These are phyloP conservation scores for Rhodomyrtus psidioides DNA, from an alignment of 441 rosid genomes.

Conservation along the genomic window DNA sequence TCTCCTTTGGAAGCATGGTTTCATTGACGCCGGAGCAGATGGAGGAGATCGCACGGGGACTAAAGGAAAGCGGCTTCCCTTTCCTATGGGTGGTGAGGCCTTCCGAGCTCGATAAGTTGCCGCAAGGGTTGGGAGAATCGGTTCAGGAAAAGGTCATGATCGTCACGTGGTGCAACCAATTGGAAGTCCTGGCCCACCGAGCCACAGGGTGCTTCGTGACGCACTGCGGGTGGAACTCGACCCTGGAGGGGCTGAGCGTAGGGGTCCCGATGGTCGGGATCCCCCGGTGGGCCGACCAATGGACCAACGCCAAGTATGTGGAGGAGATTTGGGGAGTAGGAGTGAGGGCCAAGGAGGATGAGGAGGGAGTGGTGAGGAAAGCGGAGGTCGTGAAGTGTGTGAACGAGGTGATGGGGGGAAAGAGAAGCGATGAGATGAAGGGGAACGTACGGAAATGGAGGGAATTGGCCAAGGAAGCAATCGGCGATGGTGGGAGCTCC, in stretches of 20 bases:
- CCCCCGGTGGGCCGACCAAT: slow-evolving; percentile 51
- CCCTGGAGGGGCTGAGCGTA: slow-evolving; percentile 41
- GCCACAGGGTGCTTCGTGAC: slow-evolving; percentile 40
- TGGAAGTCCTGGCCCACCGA: slow-evolving; percentile 31
- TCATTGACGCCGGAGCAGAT: slow-evolving; percentile 20
- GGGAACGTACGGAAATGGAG: slow-evolving; percentile 45
- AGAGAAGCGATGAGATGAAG: slow-evolving; percentile 32
- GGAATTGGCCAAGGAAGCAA: slow-evolving; percentile 37
- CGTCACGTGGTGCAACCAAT: slow-evolving; percentile 47
- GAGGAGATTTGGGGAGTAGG: slow-evolving; percentile 51
- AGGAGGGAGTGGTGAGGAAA: slow-evolving; percentile 35
- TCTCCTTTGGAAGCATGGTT: slow-evolving; percentile 58
- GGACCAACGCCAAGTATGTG: slow-evolving; percentile 37
- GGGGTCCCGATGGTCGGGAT: slow-evolving; percentile 48
- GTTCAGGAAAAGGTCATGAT: slow-evolving; percentile 22
- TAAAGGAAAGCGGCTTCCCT: slow-evolving; percentile 21
- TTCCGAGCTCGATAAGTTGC: slow-evolving; percentile 25
- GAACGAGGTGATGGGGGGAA: slow-evolving; percentile 55
- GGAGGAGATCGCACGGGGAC: slow-evolving; percentile 35
- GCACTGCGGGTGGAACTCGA: slow-evolving; percentile 61
- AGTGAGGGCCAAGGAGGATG: slow-evolving; percentile 45
- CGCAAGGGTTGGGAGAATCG: slow-evolving; percentile 19
- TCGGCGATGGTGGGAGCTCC: slow-evolving; percentile 61
- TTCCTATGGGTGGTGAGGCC: slow-evolving; percentile 47
- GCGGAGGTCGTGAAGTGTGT: slow-evolving; percentile 43